These are phyloP conservation scores for Xylariaceae sp. DNA, from an alignment of 2,329 filamentous ascomycete genomes.

Conservation along the genomic window DNA sequence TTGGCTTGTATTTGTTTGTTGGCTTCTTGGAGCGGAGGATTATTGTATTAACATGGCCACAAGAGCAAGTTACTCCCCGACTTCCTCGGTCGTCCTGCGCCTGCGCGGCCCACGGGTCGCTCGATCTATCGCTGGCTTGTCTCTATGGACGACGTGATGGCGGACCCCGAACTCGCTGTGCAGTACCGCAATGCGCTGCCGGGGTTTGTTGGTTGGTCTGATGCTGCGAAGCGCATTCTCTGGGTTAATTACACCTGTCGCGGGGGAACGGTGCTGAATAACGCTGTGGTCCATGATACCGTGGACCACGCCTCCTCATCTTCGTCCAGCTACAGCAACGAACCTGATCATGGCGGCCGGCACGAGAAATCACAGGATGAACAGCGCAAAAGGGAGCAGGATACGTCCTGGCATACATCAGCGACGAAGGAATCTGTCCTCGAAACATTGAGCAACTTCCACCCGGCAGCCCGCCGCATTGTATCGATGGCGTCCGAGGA, in stretches of 20 bases:
- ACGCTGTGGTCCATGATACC: slow-evolving; percentile 17
- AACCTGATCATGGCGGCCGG: not conserved
- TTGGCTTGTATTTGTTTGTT: not conserved
- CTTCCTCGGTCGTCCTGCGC: slow-evolving; percentile 13
- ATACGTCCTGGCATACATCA: slow-evolving; percentile 12
- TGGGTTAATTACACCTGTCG: slow-evolving; percentile 21
- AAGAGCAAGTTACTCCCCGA: slow-evolving; percentile 17
- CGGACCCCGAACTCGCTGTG: slow-evolving; percentile 8
- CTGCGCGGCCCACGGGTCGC: slow-evolving; percentile 16
- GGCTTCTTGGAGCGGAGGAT: not conserved
- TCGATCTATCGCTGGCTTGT: slow-evolving; percentile 25
- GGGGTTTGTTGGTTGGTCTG: slow-evolving; percentile 19
- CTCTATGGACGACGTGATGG: slow-evolving; percentile 15
- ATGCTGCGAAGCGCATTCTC: slow-evolving; percentile 7
- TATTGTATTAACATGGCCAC: not conserved
- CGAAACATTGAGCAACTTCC: slow-evolving; percentile 14
- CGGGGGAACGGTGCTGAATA: slow-evolving; percentile 16
- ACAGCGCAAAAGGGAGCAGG: not conserved
- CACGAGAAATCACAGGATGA: not conserved
- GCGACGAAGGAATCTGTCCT: slow-evolving; percentile 13
- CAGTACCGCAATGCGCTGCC: slow-evolving; percentile 11
- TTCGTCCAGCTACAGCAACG: not conserved
- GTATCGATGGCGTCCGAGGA: slow-evolving; percentile 20
- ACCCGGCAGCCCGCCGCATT: slow-evolving; percentile 14
- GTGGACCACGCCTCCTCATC: not conserved